A percentile compares a stretch with the other conserved stretches of the same genome.
phyloP scores from a whole-genome alignment of 352 stramenopile genomes.

The Globisporangium spiculum region DNA sequence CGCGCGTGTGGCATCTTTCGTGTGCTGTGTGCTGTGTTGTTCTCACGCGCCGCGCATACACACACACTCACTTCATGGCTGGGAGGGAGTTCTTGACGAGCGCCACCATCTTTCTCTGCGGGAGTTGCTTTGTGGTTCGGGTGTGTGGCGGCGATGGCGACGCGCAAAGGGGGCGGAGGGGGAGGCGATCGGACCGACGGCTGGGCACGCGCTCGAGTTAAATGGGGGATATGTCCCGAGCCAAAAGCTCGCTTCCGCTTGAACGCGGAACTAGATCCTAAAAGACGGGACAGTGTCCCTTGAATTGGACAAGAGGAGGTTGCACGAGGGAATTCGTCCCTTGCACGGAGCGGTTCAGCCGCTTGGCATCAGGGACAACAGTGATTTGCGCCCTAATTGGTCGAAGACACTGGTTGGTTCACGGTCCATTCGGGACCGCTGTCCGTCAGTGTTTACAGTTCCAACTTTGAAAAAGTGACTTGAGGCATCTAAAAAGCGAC shows the following conservation, averaged over 20 bases:
- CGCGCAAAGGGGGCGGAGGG: constrained; percentile 6
- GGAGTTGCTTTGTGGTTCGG: constrained; percentile 12
- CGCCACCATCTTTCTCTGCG: constrained; percentile 45
- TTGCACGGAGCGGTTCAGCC: not conserved
- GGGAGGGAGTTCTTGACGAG: constrained; percentile 49
- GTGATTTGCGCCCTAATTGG: not conserved
- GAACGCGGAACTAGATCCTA: not conserved
- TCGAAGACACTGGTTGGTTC: not conserved
- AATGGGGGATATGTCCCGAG: not conserved
- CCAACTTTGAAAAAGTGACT: not conserved
- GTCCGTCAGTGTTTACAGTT: not conserved
- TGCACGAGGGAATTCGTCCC: not conserved
- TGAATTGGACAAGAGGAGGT: not conserved
- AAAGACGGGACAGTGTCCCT: not conserved
- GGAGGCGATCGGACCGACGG: not conserved
- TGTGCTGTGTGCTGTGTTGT: too few species aligned
- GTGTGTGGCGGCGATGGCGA: constrained; percentile 14
- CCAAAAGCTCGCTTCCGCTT: not conserved
- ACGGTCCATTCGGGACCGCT: constrained; percentile 1
- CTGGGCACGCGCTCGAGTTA: constrained; percentile 7
- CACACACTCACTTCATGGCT: constrained; percentile 46
- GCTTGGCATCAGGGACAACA: not conserved
- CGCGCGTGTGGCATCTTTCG: too few species aligned
- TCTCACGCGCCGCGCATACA: not conserved
- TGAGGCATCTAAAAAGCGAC: not conserved